These are phyloP conservation scores for Ogataea pilisensis DNA, from an alignment of 805 yeast genomes.

Conservation along the genomic window DNA sequence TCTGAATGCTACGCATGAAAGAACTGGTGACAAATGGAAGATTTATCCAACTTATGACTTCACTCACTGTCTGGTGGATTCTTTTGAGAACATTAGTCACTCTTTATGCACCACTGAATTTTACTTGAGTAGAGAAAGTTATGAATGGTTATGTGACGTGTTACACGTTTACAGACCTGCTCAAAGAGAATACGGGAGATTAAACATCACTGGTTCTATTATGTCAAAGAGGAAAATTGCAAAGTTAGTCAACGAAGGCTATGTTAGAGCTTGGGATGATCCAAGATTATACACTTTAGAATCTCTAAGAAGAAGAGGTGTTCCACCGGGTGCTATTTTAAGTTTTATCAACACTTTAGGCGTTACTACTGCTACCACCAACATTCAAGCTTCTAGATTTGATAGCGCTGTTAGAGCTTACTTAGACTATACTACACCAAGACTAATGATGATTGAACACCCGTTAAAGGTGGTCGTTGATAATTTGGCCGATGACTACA, in stretches of 20 bases:
- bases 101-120: slow-evolving; percentile 97
- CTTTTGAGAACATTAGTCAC: slow-evolving; percentile 92
- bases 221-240: slow-evolving; percentile 95
- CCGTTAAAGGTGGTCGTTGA: slow-evolving; percentile 83
- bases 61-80: slow-evolving; percentile 98
- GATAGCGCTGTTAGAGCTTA: slow-evolving; percentile 85
- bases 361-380: slow-evolving; percentile 90
- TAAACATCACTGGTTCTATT: slow-evolving; percentile 90
- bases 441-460: slow-evolving; percentile 87
- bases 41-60: slow-evolving; percentile 98
- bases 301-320: slow-evolving; percentile 93
- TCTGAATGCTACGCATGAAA: slow-evolving; percentile 85
- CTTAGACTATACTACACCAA: slow-evolving; percentile 87
- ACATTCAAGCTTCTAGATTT: slow-evolving; percentile 85
- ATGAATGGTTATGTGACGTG: slow-evolving; percentile 97
- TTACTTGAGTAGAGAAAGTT: slow-evolving; percentile 84
- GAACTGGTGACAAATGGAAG: slow-evolving; percentile 97
- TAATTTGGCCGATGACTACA: slow-evolving; percentile 71
- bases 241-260: slow-evolving; percentile 72
- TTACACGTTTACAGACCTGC: slow-evolving; percentile 96
- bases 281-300: slow-evolving; percentile 95
- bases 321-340: slow-evolving; percentile 97
- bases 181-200: slow-evolving; percentile 97
- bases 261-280: slow-evolving; percentile 97
- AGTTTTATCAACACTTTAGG: slow-evolving; percentile 93